phyloP scores from a whole-genome alignment of 306 rosid species.

The Prunus campanulata region DNA sequence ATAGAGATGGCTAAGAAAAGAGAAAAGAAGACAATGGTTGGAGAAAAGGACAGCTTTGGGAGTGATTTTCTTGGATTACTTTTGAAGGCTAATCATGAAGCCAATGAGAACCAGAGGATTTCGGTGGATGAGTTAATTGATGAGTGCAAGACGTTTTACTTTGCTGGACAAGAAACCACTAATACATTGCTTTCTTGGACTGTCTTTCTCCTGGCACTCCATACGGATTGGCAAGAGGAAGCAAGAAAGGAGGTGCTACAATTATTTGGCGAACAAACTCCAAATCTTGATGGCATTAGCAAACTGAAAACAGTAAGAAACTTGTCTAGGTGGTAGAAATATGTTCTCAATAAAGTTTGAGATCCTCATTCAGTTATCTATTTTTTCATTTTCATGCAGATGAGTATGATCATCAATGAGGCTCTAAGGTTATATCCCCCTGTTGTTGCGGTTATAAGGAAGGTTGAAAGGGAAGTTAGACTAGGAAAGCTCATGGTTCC shows the following conservation, averaged over 20 bases:
- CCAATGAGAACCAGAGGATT: conserved; percentile 11
- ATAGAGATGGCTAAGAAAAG: conserved; percentile 14
- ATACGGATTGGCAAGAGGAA: conserved; percentile 38
- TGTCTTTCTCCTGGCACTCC: conserved; percentile 27
- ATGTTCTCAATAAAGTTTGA: no score
- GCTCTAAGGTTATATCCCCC: conserved; percentile 31
- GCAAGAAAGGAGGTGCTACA: conserved; percentile 34
- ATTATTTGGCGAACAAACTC: conserved; percentile 19
- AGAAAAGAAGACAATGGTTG: conserved; percentile 17
- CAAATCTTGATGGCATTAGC: conserved; percentile 20
- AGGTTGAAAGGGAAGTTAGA: conserved; percentile 6
- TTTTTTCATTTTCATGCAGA: conserved; percentile 13
- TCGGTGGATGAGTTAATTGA: conserved; percentile 26
- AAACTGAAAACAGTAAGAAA: conserved; percentile 26
- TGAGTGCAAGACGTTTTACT: conserved; percentile 26
- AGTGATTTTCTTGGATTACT: conserved; percentile 32
- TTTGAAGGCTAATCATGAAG: conserved; percentile 26
- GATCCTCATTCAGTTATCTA: neutral
- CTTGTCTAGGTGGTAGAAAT: neutral
- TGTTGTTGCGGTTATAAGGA: neutral
- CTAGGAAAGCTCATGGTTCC: conserved; percentile 24
- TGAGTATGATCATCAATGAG: conserved; percentile 38
- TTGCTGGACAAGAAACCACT: conserved; percentile 33
- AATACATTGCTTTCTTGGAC: conserved; percentile 30
- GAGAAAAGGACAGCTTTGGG: conserved; percentile 21